Evolutionary conservation across 2,329 filamentous ascomycete genomes (phyloP).

Genomic region (Setomelanomma holmii): DNA sequence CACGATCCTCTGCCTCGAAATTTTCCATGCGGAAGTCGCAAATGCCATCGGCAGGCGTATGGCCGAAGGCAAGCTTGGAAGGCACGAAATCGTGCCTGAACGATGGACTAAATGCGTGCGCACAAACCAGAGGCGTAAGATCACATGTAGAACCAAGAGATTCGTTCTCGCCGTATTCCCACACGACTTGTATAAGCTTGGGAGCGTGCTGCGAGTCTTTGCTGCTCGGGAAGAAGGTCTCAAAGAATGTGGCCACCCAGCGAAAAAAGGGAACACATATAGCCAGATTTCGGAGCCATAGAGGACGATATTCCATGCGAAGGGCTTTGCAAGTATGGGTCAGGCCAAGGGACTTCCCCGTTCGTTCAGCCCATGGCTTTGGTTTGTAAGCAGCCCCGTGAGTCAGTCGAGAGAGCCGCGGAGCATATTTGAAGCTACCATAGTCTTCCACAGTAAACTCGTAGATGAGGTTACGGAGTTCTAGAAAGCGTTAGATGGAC

Average conservation of each 20-base stretch:
- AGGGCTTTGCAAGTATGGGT: constrained; percentile 10
- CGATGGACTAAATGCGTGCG: neutral
- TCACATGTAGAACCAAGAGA: neutral
- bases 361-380: neutral
- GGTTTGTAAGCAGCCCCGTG: neutral
- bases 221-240: neutral
- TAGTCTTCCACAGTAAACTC: neutral
- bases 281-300: constrained; percentile 7
- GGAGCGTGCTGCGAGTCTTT: neutral
- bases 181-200: neutral
- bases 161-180: neutral
- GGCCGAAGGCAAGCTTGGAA: neutral
- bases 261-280: constrained; percentile 1
- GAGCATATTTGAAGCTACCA: neutral
- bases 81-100: neutral
- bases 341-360: constrained; percentile 5
- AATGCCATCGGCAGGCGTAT: neutral
- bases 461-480: neutral
- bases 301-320: constrained; percentile 11
- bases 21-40: neutral
- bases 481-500: too few relatives aligned
- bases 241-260: neutral
- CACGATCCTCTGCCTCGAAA: neutral
- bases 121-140: neutral
- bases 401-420: neutral